Base-by-base conservation (phyloP, 805 yeast genomes). In the Kurtzmaniella cleridarum region DNA sequence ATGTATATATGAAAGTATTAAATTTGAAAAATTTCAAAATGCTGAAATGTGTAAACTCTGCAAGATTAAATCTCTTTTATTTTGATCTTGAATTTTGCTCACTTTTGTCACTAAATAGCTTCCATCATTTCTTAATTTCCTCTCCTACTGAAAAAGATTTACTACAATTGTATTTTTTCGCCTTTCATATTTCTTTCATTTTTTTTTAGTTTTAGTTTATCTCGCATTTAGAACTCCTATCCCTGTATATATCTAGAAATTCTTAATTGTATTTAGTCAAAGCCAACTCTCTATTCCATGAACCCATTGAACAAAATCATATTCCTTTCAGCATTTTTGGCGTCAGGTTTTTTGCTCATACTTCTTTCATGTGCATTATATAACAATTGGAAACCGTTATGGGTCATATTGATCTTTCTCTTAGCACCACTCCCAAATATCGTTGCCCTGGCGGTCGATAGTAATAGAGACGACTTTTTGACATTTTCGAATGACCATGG, bases 291-390 rank as follows among this genome's bases (percentile, higher is more conserved):
- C 15, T 17, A 34, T 29, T 7, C 16, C 17, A 68, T 67, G 73
- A 66, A 68, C 51, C 73, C 74, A 35, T 61, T 69, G 48, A 69
- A 69, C 49, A 67, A 69, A 44, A 69, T 69, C 48, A 68, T 69
- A 46, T 68, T 69, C 51, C 59, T 69, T 37, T 64, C 71, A 39
- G 74, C 73, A 32, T 63, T 69, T 38, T 53, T 69, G 28, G 75
- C 75, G 7, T 58, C 69, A 14, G 75, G 75, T 26, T 69, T 69
- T 47, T 54, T 69, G 23, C 52, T 69, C 30, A 69, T 69, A 32
- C 49, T 69, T 30, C 59, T 69, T 42, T 66, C 72, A 38, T 69
- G 75, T 50, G 75, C 75, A 27, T 57, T 69, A 38, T 69, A 58
- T 54, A 59, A 60, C 45, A 69, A 66, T 46, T 69, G 67, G 60